A percentile compares a stretch with the other conserved stretches of the same genome.
Conservation (phyloP, 2,329 filamentous ascomycete species). For the Chaetomium sp. region DNA sequence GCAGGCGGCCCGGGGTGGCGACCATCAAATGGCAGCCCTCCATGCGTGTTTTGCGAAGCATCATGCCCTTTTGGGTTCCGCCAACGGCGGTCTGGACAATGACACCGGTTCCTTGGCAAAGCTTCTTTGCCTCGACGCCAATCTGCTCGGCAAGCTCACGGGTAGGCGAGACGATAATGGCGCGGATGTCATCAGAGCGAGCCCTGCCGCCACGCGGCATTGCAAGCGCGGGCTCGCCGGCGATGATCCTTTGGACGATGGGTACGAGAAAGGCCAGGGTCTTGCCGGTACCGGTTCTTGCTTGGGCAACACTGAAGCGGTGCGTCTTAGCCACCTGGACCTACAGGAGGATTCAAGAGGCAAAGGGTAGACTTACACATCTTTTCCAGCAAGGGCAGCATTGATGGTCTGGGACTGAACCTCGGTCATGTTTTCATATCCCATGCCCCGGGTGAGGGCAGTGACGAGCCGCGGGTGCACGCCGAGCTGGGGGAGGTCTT, state of each 20-base stretch:
- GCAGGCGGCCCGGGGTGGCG: constrained; percentile 84
- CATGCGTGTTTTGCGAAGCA: constrained; percentile 67
- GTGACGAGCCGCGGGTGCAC: constrained; percentile 67
- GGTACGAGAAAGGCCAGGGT: constrained; percentile 92
- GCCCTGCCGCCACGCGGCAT: constrained; percentile 43
- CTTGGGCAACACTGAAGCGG: constrained; percentile 74
- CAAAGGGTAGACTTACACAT: constrained; percentile 66
- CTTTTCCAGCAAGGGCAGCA: constrained; percentile 74
- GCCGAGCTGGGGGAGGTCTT: constrained; percentile 48
- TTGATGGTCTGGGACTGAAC: constrained; percentile 86
- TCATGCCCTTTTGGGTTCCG: constrained; percentile 74
- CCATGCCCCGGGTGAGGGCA: constrained; percentile 71
- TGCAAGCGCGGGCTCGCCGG: constrained; percentile 62
- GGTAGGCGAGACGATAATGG: constrained; percentile 76
- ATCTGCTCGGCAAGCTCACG: constrained; percentile 82
- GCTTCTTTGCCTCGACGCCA: constrained; percentile 72
- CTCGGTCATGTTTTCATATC: constrained; percentile 84
- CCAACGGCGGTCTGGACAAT: constrained; percentile 79
- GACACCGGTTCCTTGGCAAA: constrained; percentile 67
- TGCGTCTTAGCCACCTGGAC: constrained; percentile 30
- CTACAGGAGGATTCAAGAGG: background rate
- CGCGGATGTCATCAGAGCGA: constrained; percentile 62
- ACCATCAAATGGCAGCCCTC: constrained; percentile 87
- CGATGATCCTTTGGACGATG: constrained; percentile 76
- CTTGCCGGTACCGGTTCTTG: constrained; percentile 96